Conservation (phyloP, 2,329 filamentous ascomycete genomes). For the Diaporthe ilicicola region DNA sequence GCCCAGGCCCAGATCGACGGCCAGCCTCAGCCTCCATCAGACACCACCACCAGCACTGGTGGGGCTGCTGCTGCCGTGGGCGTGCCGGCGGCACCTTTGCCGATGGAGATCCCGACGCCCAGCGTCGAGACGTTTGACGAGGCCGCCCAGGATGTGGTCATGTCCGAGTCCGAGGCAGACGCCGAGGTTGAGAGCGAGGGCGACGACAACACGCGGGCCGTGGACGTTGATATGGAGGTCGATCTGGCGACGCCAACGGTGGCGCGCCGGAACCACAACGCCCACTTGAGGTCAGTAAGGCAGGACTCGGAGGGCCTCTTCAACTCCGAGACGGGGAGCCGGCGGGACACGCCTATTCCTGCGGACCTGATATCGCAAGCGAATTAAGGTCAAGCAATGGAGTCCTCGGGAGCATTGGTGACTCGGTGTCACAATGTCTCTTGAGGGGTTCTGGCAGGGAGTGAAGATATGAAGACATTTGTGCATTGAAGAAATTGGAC, state of each 20-base stretch:
- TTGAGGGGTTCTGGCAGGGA: neutral
- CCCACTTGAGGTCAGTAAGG: conserved; percentile 29
- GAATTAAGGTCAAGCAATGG: neutral
- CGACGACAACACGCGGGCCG: conserved; percentile 30
- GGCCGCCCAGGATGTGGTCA: conserved; percentile 52
- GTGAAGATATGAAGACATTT: neutral
- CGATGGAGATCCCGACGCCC: conserved; percentile 48
- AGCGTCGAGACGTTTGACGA: conserved; percentile 50
- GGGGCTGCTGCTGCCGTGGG: neutral
- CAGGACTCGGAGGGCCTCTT: conserved; percentile 42
- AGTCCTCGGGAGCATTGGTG: neutral
- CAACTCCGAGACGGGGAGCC: conserved; percentile 40
- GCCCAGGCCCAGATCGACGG: conserved; percentile 36
- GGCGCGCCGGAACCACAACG: conserved; percentile 28
- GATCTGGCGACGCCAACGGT: conserved; percentile 52
- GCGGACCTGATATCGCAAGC: conserved; percentile 39
- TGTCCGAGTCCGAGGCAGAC: conserved; percentile 52
- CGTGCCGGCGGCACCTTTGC: conserved; percentile 18
- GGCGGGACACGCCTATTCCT: conserved; percentile 48
- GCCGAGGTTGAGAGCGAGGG: conserved; percentile 46
- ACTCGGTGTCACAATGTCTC: neutral
- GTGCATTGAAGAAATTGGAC: neutral
- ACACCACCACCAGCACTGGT: neutral
- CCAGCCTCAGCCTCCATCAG: conserved; percentile 37
- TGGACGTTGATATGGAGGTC: conserved; percentile 43